A percentile compares a stretch with the other conserved stretches of the same genome.
These are phyloP conservation scores for Cardamine resedifolia DNA, from an alignment of 345 rosid genomes.

Conservation along the genomic window DNA sequence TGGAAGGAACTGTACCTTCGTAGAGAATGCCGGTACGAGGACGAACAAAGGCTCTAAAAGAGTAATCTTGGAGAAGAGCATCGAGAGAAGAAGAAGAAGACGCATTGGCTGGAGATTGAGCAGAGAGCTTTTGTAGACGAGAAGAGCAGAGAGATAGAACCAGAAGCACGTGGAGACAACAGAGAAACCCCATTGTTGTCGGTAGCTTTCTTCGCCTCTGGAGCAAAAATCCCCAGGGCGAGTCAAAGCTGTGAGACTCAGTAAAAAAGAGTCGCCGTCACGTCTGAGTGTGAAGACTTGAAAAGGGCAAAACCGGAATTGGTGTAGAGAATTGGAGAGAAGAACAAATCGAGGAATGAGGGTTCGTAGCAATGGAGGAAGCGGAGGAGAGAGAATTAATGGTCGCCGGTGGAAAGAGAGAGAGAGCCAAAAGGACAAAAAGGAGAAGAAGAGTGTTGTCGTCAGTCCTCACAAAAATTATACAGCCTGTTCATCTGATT, in stretches of 20 bases:
- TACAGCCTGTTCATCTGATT: constrained; percentile 44
- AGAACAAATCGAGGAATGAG: constrained; percentile 30
- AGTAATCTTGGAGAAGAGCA: constrained; percentile 84
- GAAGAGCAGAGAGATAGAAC: constrained; percentile 26
- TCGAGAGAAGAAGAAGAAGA: constrained; percentile 56
- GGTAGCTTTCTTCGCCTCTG: constrained; percentile 31
- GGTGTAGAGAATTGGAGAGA: constrained; percentile 6
- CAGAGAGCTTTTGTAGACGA: constrained; percentile 29
- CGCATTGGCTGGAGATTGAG: constrained; percentile 42
- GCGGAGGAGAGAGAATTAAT: constrained; percentile 35
- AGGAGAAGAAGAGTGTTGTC: constrained; percentile 40
- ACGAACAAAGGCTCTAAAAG: constrained; percentile 60
- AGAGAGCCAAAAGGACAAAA: constrained; percentile 36
- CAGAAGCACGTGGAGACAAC: constrained; percentile 56
- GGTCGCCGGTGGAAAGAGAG: constrained; percentile 35
- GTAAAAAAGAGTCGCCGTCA: constrained; percentile 37
- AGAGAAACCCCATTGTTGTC: constrained; percentile 64
- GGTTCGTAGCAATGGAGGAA: constrained; percentile 22
- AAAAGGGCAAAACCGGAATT: neutral
- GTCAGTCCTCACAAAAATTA: constrained; percentile 34
- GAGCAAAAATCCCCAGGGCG: constrained; percentile 35
- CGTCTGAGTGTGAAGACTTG: constrained; percentile 22
- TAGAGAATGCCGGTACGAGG: constrained; percentile 77
- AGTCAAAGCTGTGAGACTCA: constrained; percentile 35
- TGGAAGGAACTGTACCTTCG: constrained; percentile 56